Base-by-base conservation (phyloP, 257 asterid species). In the Misopates orontium region DNA sequence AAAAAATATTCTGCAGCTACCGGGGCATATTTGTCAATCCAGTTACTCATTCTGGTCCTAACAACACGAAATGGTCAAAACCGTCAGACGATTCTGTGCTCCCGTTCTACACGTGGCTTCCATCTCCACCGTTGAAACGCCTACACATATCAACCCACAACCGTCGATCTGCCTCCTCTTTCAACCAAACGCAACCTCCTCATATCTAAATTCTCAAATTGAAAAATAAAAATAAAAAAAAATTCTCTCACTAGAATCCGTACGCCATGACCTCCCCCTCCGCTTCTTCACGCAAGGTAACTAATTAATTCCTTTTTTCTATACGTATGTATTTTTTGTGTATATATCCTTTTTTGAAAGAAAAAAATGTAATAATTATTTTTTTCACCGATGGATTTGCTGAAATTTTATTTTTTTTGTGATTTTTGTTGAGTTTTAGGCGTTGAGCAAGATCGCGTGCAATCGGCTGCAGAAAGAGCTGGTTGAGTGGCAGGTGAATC, bases 401-500 rank as follows among this genome's bases (percentile, higher is more conserved):
- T 63, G 64, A 16, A 1, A 45, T 51, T 66, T 54, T 67, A 67
- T 48, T 63, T 68, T 55, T 54, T 49, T 65, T 64, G 49, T n/a
- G 60, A 32, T 70, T 45, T 68, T 19, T 67, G 63, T 70, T 58
- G 49, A 57, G 59, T n/a, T n/a, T n/a, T 54, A 93, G 98, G 85
- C 87, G 31, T 74, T 93, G 78, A 93, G 99, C 94, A 93, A 93
- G 87, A 90, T 90, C 83, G 99, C 99, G 3, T 72, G 90, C 83
- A 93, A 93, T 77, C 95, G 99, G 67, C 76, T 93, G 62, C 99
- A 93, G 87, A 93, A 93, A 60, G 99, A 93, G 80, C 84, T 93
- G 78, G 79, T 77, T 77, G 99, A 90, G 84, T 93, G 99, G 99
- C 99, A 93, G 85, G 85, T 83, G 66, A 93, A 93, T 76, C 96